Evolutionary conservation across 805 yeast species (phyloP).

Genomic region (Candida succiphila): DNA sequence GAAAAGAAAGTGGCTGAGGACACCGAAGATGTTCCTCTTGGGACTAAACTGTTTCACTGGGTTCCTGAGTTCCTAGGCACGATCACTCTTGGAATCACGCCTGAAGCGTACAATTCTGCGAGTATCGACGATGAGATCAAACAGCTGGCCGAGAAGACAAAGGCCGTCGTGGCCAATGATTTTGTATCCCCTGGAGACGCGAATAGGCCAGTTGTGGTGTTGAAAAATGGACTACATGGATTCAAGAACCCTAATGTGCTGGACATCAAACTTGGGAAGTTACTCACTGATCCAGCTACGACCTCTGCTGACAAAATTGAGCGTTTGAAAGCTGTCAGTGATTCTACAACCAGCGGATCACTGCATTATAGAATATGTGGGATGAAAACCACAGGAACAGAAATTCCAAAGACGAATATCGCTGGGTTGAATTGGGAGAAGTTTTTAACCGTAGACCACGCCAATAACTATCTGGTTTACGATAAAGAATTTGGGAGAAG

Average conservation of each 20-base stretch:
- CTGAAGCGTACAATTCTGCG: conserved; percentile 13
- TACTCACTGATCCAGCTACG: conserved; percentile 56
- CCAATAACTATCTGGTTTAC: conserved; percentile 36
- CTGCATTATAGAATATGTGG: conserved; percentile 80
- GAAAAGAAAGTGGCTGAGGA: conserved; percentile 2
- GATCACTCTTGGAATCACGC: conserved; percentile 34
- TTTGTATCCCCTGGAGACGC: conserved; percentile 1
- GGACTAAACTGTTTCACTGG: conserved; percentile 38
- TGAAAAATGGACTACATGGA: conserved; percentile 61
- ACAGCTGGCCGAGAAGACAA: conserved; percentile 6
- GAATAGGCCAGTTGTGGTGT: conserved; percentile 40
- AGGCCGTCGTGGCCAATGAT: too few relatives aligned
- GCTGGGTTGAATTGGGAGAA: conserved; percentile 5
- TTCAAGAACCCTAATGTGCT: conserved; percentile 59
- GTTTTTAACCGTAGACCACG: conserved; percentile 2
- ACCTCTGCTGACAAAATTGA: conserved; percentile 47
- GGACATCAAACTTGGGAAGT: conserved; percentile 76
- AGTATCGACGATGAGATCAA: conserved; percentile 13
- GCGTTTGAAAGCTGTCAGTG: conserved; percentile 56
- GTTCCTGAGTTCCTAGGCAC: conserved; percentile 59
- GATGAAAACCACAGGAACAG: conserved; percentile 41
- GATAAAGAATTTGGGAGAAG: conserved; percentile 68
- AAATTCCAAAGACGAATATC: conserved; percentile 10
- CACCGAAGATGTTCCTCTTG: conserved; percentile 15
- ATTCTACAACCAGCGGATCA: conserved; percentile 71